Conservation (phyloP, 257 asterid species). For the Ilex aquifolium region DNA sequence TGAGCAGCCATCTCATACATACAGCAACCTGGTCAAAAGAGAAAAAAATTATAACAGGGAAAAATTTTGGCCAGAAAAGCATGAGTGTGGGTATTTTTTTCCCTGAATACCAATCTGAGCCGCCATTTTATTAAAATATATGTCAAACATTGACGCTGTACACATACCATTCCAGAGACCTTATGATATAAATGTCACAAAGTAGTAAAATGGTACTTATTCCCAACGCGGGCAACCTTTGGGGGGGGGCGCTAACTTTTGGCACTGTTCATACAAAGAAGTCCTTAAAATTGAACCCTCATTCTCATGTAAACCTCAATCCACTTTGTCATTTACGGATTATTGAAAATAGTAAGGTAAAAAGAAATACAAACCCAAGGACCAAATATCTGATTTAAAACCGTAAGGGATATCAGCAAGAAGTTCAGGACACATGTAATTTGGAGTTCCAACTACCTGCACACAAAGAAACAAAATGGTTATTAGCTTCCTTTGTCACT, state of each 20-base stretch:
- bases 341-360: not conserved
- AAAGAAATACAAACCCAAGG: slow-evolving; percentile 61
- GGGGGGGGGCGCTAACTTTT: too few species aligned
- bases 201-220: too few species aligned
- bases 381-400: slow-evolving; percentile 97
- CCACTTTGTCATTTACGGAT: not conserved
- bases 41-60: slow-evolving; percentile 6
- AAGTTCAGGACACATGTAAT: slow-evolving; percentile 99
- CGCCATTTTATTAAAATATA: too few species aligned
- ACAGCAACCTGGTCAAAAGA: slow-evolving; percentile 71
- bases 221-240: too few species aligned
- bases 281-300: too few species aligned
- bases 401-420: slow-evolving; percentile 98
- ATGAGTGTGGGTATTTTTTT: too few species aligned
- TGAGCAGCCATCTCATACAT: slow-evolving; percentile 99
- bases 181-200: not conserved
- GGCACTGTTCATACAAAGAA: too few species aligned
- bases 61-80: not conserved
- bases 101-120: too few species aligned
- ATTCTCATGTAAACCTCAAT: too few species aligned
- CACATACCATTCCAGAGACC: not conserved
- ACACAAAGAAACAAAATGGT: slow-evolving; percentile 7
- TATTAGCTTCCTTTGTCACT: slow-evolving; percentile 11
- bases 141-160: too few species aligned
- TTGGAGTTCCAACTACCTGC: slow-evolving; percentile 99